phyloP scores from a whole-genome alignment of 2,329 filamentous ascomycete genomes.

The Macroventuria anomochaeta region DNA sequence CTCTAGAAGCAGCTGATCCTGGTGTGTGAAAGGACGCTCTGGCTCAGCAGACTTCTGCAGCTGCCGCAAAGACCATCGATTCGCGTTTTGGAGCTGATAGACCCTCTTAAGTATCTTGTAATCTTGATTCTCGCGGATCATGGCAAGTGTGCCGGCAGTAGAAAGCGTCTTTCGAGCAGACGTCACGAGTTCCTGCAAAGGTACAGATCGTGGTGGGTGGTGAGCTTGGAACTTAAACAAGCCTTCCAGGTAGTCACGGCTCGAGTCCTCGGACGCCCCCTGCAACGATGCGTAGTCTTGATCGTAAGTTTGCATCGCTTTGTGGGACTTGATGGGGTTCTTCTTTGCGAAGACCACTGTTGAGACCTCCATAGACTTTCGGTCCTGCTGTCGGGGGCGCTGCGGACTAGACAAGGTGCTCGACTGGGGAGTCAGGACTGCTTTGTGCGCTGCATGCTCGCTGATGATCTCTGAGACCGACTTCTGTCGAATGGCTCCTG shows the following conservation, averaged over 20 bases:
- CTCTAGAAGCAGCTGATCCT: constrained; percentile 86
- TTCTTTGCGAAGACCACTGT: constrained; percentile 81
- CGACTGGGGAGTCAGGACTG: constrained; percentile 50
- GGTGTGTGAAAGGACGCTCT: constrained; percentile 75
- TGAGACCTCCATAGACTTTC: constrained; percentile 68
- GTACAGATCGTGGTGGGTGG: constrained; percentile 59
- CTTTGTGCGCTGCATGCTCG: constrained; percentile 58
- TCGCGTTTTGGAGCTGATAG: constrained; percentile 87
- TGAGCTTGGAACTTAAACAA: constrained; percentile 65
- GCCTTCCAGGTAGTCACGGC: constrained; percentile 67
- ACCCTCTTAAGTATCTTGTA: constrained; percentile 85
- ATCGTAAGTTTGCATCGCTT: constrained; percentile 42
- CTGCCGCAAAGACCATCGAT: constrained; percentile 92
- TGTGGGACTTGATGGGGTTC: constrained; percentile 33
- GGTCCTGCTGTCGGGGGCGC: constrained; percentile 29
- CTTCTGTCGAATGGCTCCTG: constrained; percentile 73
- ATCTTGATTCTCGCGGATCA: constrained; percentile 84
- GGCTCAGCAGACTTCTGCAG: constrained; percentile 85
- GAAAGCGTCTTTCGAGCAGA: constrained; percentile 89
- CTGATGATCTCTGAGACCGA: constrained; percentile 76
- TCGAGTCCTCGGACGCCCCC: constrained; percentile 55
- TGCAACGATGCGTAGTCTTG: constrained; percentile 53
- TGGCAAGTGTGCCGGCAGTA: constrained; percentile 82
- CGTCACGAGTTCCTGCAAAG: constrained; percentile 74
- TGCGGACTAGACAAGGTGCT: constrained; percentile 39